Conservation (phyloP, 805 yeast genomes). For the Metschnikowia lochheadii region DNA sequence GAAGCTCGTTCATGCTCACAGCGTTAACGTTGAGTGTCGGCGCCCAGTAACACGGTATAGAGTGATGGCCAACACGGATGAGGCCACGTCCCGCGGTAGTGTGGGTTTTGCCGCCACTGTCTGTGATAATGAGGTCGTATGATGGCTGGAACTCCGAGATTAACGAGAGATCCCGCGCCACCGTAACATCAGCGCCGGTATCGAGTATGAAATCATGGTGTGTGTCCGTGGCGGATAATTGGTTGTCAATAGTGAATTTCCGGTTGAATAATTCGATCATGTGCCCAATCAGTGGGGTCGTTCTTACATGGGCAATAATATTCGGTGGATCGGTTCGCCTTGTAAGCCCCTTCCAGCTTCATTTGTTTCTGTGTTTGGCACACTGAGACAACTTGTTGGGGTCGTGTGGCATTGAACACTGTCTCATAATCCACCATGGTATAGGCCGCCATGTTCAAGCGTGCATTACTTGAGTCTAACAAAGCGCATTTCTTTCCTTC, state of each 20-base stretch:
- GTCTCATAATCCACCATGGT: neutral
- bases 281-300: neutral
- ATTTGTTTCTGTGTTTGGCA: too few relatives aligned
- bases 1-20: neutral
- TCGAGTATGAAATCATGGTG: neutral
- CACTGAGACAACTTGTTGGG: too few relatives aligned
- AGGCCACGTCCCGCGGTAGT: neutral
- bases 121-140: neutral
- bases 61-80: neutral
- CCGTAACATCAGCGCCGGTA: neutral
- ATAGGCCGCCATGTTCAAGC: too few relatives aligned
- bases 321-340: too few relatives aligned
- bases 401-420: neutral
- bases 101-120: neutral
- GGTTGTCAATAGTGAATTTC: neutral
- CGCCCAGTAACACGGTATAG: neutral
- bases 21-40: neutral
- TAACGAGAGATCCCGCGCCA: neutral
- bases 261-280: neutral
- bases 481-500: neutral
- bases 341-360: too few relatives aligned
- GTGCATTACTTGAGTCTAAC: neutral
- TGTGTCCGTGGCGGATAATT: neutral
- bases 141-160: neutral
- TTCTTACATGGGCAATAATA: neutral